phyloP scores from a whole-genome alignment of 1,139 yeast species.

The Yamadazyma taylorii region DNA sequence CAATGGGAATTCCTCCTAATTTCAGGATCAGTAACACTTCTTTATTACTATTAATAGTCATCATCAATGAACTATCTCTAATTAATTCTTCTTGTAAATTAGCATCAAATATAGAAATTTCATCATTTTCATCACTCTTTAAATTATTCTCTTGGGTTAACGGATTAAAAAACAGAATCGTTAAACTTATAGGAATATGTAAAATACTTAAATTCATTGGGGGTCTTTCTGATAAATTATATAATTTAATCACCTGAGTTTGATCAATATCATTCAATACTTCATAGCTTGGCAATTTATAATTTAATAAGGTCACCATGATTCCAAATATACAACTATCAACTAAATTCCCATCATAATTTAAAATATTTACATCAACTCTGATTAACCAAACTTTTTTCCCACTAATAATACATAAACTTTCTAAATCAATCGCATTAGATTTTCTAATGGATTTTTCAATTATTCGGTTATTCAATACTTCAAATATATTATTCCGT shows the following conservation, averaged over 20 bases:
- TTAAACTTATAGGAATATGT: constrained; percentile 90
- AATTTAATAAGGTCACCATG: constrained; percentile 81
- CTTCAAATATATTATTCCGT: constrained; percentile 74
- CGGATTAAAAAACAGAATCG: constrained; percentile 81
- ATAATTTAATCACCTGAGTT: constrained; percentile 55
- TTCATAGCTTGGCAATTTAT: constrained; percentile 78
- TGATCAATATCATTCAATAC: constrained; percentile 56
- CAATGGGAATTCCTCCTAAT: constrained; percentile 88
- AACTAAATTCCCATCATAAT: constrained; percentile 88
- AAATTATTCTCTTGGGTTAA: constrained; percentile 62
- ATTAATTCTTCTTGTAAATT: constrained; percentile 73
- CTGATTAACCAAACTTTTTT: constrained; percentile 85
- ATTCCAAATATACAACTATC: constrained; percentile 92
- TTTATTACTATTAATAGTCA: constrained; percentile 84
- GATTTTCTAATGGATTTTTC: constrained; percentile 92
- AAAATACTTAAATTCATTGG: constrained; percentile 84
- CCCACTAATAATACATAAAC: constrained; percentile 88
- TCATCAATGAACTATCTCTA: constrained; percentile 76
- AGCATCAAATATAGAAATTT: constrained; percentile 74
- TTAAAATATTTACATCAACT: constrained; percentile 85
- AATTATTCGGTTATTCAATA: constrained; percentile 72
- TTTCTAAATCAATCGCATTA: constrained; percentile 86
- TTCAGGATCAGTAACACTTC: constrained; percentile 89
- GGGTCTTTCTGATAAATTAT: constrained; percentile 72
- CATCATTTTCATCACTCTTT: constrained; percentile 60